Evolutionary conservation across 768 basidiomycete genomes (phyloP).

Genomic region (Polyporus arcularius): DNA sequence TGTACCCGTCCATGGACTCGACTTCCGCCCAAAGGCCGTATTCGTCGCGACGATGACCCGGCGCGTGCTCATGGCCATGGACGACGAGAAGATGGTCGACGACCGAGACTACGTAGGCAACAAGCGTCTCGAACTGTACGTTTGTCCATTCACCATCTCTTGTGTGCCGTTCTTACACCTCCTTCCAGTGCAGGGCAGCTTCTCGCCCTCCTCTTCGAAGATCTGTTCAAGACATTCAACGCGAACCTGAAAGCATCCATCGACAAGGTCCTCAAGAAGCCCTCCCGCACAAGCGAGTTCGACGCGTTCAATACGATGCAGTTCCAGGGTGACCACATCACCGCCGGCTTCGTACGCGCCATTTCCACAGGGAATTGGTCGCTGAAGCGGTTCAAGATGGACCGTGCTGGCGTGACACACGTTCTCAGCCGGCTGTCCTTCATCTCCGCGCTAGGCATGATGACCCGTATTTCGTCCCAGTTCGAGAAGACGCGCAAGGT

Average conservation of each 20-base stretch:
- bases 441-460: conserved; percentile 98
- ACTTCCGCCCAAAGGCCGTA: conserved; percentile 92
- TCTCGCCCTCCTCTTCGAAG: conserved; percentile 93
- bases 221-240: conserved; percentile 98
- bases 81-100: conserved; percentile 96
- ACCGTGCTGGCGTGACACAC: conserved; percentile 97
- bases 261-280: conserved; percentile 96
- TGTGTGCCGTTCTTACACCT: not conserved
- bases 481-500: conserved; percentile 99
- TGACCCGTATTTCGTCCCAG: conserved; percentile 98
- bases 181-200: conserved; percentile 86
- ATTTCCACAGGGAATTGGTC: conserved; percentile 99
- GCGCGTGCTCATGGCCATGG: conserved; percentile 93
- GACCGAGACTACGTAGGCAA: conserved; percentile 99
- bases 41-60: conserved; percentile 98
- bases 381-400: conserved; percentile 98
- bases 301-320: conserved; percentile 94
- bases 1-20: conserved; percentile 85
- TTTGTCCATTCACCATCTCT: conserved; percentile 20
- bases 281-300: conserved; percentile 90
- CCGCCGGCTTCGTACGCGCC: conserved; percentile 92
- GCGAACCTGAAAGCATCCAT: conserved; percentile 92
- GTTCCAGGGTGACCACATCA: conserved; percentile 95
- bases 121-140: conserved; percentile 95
- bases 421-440: conserved; percentile 94